Conservation (phyloP, 352 stramenopile species). For the Phytophthora brassicae region DNA sequence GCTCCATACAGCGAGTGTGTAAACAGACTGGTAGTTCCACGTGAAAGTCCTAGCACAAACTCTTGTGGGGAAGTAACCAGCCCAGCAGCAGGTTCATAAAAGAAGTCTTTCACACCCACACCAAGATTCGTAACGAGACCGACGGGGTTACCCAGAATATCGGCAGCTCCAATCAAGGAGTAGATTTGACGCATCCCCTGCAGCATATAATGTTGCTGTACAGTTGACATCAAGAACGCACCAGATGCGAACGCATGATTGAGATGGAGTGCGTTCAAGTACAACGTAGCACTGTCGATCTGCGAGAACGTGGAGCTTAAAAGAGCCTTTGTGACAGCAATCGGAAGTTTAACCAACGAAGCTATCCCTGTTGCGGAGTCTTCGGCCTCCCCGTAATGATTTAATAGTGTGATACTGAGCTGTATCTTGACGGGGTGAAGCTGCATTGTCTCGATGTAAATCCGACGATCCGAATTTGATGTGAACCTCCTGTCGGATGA, state of each 20-base stretch:
- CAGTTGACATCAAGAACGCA: constrained; percentile 65
- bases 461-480: constrained; percentile 47
- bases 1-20: constrained; percentile 91
- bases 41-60: constrained; percentile 87
- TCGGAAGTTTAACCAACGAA: constrained; percentile 29
- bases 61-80: constrained; percentile 86
- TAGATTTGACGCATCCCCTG: constrained; percentile 84
- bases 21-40: constrained; percentile 88
- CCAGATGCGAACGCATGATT: constrained; percentile 79
- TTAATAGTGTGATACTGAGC: constrained; percentile 49
- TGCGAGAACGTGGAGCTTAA: constrained; percentile 38
- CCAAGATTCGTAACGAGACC: constrained; percentile 88
- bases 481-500: constrained; percentile 30
- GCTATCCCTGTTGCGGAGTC: constrained; percentile 21
- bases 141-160: constrained; percentile 90
- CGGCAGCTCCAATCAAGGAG: constrained; percentile 82
- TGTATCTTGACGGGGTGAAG: constrained; percentile 80
- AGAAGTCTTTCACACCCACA: constrained; percentile 92
- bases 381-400: constrained; percentile 29
- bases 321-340: constrained; percentile 36
- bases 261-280: constrained; percentile 83
- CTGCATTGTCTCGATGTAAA: constrained; percentile 87
- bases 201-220: constrained; percentile 83
- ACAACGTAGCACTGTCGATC: constrained; percentile 78
- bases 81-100: constrained; percentile 91